Conservation (phyloP, 108 stramenopile species). For the Pinguiococcus pyrenoidosus region DNA sequence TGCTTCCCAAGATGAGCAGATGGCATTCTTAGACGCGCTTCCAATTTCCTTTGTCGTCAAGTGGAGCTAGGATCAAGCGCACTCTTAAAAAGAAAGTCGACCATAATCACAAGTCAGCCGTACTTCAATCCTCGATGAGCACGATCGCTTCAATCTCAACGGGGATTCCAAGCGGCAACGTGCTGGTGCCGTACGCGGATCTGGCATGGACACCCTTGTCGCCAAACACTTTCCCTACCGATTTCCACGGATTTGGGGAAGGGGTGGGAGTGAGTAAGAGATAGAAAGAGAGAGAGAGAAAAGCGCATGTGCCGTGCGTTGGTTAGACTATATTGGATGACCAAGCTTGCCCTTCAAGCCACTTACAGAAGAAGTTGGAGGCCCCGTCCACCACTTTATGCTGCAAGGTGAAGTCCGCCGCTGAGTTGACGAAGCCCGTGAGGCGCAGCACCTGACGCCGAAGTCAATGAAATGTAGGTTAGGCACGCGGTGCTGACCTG, state of each 20-base stretch:
- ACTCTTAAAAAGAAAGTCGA: too few relatives aligned
- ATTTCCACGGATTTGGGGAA: too few relatives aligned
- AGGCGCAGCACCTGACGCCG: not conserved
- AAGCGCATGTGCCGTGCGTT: too few relatives aligned
- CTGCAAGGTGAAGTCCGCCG: slow-evolving; percentile 38
- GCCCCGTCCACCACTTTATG: slow-evolving; percentile 45
- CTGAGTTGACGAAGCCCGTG: slow-evolving; percentile 40
- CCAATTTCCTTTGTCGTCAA: too few relatives aligned
- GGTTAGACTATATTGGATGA: too few relatives aligned
- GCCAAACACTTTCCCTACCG: slow-evolving; percentile 42
- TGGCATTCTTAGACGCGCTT: too few relatives aligned
- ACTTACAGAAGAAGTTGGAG: slow-evolving; percentile 39
- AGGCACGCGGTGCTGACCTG: not conserved
- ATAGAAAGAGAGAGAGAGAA: too few relatives aligned
- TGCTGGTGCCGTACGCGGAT: slow-evolving; percentile 40
- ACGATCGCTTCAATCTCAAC: slow-evolving; percentile 43
- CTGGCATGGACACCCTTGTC: slow-evolving; percentile 35
- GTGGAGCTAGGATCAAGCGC: too few relatives aligned
- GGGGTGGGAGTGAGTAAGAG: too few relatives aligned
- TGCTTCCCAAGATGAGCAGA: too few relatives aligned
- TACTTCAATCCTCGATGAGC: slow-evolving; percentile 31
- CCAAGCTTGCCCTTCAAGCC: too few relatives aligned
- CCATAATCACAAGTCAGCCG: too few relatives aligned
- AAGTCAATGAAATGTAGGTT: not conserved
- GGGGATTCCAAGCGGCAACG: slow-evolving; percentile 34